Evolutionary conservation across 2,329 filamentous ascomycete genomes (phyloP).

Genomic region (Chaetoscypha palmicola): DNA sequence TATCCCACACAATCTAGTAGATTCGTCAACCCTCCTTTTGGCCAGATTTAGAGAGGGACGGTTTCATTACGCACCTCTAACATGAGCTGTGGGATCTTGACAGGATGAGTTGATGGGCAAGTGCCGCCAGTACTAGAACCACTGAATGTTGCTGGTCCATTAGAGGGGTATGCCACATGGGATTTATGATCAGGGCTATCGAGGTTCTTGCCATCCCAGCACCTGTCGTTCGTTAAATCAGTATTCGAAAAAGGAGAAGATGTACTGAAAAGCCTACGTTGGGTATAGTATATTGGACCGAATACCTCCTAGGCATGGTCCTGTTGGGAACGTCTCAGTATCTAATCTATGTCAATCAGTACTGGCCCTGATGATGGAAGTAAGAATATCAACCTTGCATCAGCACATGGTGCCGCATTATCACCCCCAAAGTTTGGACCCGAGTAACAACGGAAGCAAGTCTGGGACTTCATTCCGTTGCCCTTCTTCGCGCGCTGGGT

Average conservation of each 20-base stretch:
- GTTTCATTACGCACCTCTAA: slow-evolving; percentile 39
- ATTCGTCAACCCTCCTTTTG: slow-evolving; percentile 34
- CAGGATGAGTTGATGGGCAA: slow-evolving; percentile 33
- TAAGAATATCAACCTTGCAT: slow-evolving; percentile 30
- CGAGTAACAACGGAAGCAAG: slow-evolving; percentile 48
- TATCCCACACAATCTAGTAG: slow-evolving; percentile 47
- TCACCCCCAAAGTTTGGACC: slow-evolving; percentile 45
- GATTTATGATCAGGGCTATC: slow-evolving; percentile 19
- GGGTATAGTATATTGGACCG: slow-evolving; percentile 51
- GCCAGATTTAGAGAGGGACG: too few species aligned
- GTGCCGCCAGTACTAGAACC: slow-evolving; percentile 31
- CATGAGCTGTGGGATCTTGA: slow-evolving; percentile 43
- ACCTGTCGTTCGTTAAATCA: too few species aligned
- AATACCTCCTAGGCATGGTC: slow-evolving; percentile 39
- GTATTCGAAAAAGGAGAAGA: too few species aligned
- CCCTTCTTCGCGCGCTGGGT: slow-evolving; percentile 47
- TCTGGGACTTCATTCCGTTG: slow-evolving; percentile 47
- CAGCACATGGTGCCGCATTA: slow-evolving; percentile 29
- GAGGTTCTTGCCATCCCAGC: slow-evolving; percentile 21
- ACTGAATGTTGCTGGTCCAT: slow-evolving; percentile 23
- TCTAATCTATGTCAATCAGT: slow-evolving; percentile 29
- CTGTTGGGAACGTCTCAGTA: slow-evolving; percentile 4
- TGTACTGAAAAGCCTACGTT: too few species aligned
- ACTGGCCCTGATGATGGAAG: slow-evolving; percentile 30
- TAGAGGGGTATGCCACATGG: slow-evolving; percentile 25